Evolutionary conservation across 2,329 filamentous ascomycete species (phyloP), one percentile per base, ranked within the genome.

Genomic region (Exophiala bonariae): DNA sequence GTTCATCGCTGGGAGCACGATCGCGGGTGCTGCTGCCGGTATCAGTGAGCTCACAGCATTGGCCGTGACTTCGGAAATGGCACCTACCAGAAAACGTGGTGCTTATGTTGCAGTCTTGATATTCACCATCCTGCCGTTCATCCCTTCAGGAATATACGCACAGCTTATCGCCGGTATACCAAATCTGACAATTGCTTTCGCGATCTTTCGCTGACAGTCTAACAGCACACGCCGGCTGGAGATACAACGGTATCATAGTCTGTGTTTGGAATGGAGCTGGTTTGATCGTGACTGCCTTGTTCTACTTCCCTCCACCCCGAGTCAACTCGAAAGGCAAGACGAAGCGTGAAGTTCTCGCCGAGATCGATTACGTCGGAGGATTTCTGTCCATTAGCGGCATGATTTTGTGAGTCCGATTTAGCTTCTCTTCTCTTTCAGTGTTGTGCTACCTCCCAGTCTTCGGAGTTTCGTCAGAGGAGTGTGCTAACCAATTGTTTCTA

Each of bases 21-120:
- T 87, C 52, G 75, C 82, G 11, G 84, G 84, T 1, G 70, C 80
- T 5, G 84, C 82, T 22, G 82, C 83, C 10, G 84, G 84, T 8
- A 76, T 87, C 52, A 82, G 82, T 56, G 83, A 87, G 62, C 69
- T 87, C 20, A 87, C 82, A 4, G 81, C 83, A 2, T 69, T 88
- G 5, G 82, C 84, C 18, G 84, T 77, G 16, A 84, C 83, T 1
- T 81, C 82, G 2, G 84, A 88, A 61, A 71, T 87, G 50, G 85
- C 82, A 0, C 85, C 85, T 1, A 80, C 80, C n/a, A 70, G 77
- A 13, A 80, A 85, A 63, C 77, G 85, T 34, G 83, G 81, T 19
- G 74, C 74, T 56, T 86, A 85, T 59, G 77, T 85, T 19, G 79
- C 79, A 5, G 63, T 74, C 0, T 65, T 86, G 13, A 76, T 84